Conservation (phyloP, 2,329 filamentous ascomycete genomes). For the Calonectria leucothoes region DNA sequence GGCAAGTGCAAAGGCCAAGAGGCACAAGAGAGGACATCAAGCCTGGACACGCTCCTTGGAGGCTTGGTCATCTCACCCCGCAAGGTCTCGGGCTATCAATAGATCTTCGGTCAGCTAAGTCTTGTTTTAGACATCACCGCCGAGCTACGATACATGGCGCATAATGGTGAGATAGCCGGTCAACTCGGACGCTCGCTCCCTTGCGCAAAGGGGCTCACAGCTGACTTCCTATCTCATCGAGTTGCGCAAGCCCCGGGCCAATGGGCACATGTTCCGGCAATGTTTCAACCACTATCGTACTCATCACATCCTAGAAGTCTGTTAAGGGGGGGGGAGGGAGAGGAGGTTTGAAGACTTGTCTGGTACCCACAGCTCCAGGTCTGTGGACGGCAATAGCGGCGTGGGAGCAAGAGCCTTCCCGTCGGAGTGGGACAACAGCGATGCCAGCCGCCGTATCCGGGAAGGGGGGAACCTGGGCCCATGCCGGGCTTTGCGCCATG, state of each 20-base stretch:
- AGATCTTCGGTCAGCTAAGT: conserved; percentile 16
- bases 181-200: background rate
- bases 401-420: background rate
- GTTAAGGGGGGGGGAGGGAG: background rate
- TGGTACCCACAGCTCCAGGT: background rate
- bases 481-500: conserved; percentile 6
- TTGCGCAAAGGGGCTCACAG: background rate
- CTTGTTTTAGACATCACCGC: conserved; percentile 18
- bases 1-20: background rate
- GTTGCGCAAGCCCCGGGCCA: background rate
- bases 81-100: conserved; percentile 15
- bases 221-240: conserved; percentile 8
- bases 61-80: conserved; percentile 14
- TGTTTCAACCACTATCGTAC: background rate
- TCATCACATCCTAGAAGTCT: background rate
- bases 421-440: conserved; percentile 17
- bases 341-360: background rate
- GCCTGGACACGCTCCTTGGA: background rate
- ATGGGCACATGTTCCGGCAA: background rate
- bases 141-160: background rate
- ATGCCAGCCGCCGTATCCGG: conserved; percentile 20
- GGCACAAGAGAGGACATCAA: background rate
- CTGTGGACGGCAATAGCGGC: background rate
- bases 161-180: background rate
- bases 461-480: background rate